phyloP scores from a whole-genome alignment of 2,329 filamentous ascomycete genomes.

The Claviceps monticola region DNA sequence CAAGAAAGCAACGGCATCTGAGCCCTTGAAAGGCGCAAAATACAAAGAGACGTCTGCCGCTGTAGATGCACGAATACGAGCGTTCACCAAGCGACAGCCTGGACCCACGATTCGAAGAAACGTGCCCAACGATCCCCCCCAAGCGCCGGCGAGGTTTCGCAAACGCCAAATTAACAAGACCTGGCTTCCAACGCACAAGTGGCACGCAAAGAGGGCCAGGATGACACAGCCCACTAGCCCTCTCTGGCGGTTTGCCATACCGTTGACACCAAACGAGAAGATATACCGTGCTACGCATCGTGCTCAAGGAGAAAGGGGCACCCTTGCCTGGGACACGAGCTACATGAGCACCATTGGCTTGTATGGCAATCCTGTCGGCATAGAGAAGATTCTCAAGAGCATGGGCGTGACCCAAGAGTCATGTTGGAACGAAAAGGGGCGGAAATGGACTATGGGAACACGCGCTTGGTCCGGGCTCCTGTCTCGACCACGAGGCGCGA shows the following conservation, averaged over 20 bases:
- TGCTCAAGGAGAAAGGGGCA: conserved; percentile 59
- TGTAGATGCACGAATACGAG: conserved; percentile 6
- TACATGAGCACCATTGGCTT: conserved; percentile 81
- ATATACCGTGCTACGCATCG: conserved; percentile 79
- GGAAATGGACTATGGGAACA: conserved; percentile 52
- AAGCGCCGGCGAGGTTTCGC: conserved; percentile 53
- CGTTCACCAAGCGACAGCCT: conserved; percentile 17
- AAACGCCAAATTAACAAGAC: conserved; percentile 81
- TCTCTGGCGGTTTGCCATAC: conserved; percentile 82
- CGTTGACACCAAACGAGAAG: conserved; percentile 77
- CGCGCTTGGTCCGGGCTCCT: conserved; percentile 36
- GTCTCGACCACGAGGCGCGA: conserved; percentile 37
- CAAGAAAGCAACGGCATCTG: conserved; percentile 14
- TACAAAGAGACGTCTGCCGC: conserved; percentile 2
- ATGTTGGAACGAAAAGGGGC: conserved; percentile 48
- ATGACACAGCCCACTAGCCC: conserved; percentile 71
- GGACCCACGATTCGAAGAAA: conserved; percentile 59
- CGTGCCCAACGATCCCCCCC: conserved; percentile 45
- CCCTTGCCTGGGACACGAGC: conserved; percentile 83
- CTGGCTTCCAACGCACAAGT: conserved; percentile 90
- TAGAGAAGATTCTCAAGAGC: conserved; percentile 51
- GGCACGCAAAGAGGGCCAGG: conserved; percentile 80
- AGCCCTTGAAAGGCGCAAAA: conserved; percentile 3
- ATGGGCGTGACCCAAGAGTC: conserved; percentile 48
- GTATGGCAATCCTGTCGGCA: conserved; percentile 48